Evolutionary conservation across 129 eudicot genomes (phyloP), one percentile per base, ranked within the genome.

Genomic region (Pulicaria dysenterica): DNA sequence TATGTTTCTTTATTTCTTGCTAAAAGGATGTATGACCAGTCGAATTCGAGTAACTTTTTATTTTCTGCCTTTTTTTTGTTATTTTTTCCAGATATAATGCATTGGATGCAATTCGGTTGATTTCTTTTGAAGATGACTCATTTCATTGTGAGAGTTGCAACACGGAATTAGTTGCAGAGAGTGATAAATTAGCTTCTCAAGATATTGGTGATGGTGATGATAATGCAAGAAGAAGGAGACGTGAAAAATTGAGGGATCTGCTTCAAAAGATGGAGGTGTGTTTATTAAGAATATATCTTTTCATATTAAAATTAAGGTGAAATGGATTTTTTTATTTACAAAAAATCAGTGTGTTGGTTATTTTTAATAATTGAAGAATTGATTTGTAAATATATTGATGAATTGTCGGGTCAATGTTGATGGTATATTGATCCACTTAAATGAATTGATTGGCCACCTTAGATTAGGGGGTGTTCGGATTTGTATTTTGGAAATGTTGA

Each of bases 141-240:
- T 95, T 95, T 73, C 99, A 88, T 65, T 95, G 99, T 64, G 99
- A 95, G 74, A 86, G 82, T 69, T 95, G 99, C 81, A 78, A 95
- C 55, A 88, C 94, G 56, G 88, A 88, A 51, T 87, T 95, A 77
- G 99, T 88, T 67, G 99, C 91, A 34, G 99, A 90, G 77, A 86
- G 91, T 76, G 99, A 90, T 71, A 90, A 86, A 74, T 44, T 93
- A 72, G 97, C 89, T 17, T 86, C 84, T 54, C 96, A 90, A 84
- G 97, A 88, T 57, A 51, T 83, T 58, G 92, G 94, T 70, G 97
- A 95, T 73, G 96, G 94, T 61, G 97, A 95, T 81, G 97, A 95
- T 75, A 95, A 94, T 75, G 96, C 92, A 11, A 88, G 97, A 79
- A 91, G 94, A 74, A 76, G 97, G 15, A 83, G 90, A 0, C 89